These are phyloP conservation scores for Heliosperma pusillum DNA, from an alignment of 148 eudicot genomes.

Conservation along the genomic window DNA sequence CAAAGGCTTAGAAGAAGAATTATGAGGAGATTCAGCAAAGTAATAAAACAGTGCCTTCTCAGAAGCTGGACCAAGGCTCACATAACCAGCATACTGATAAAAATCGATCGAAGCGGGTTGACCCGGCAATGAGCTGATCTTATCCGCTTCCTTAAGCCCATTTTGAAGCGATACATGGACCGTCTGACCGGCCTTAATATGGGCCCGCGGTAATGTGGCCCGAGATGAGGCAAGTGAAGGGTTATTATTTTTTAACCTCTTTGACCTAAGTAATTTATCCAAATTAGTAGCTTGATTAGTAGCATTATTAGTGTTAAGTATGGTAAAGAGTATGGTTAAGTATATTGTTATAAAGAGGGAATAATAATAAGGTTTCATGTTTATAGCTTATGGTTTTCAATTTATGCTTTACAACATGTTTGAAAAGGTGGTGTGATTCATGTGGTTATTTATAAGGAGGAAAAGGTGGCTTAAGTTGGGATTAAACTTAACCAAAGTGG, in stretches of 20 bases:
- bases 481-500: too few species aligned
- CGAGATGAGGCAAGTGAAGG: conserved; percentile 28
- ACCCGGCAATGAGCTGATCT: conserved; percentile 31
- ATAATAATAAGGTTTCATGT: conserved; percentile 20
- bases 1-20: conserved; percentile 34
- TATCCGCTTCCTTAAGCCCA: conserved; percentile 39
- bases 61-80: conserved; percentile 25
- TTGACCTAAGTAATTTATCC: conserved; percentile 29
- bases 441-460: not conserved
- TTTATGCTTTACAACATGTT: not conserved
- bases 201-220: conserved; percentile 17
- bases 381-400: not conserved
- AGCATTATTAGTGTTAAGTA: conserved; percentile 20
- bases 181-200: not conserved
- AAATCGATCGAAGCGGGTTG: conserved; percentile 30
- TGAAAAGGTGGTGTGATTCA: not conserved
- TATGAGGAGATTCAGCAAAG: conserved; percentile 32
- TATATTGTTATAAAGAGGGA: not conserved
- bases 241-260: conserved; percentile 17
- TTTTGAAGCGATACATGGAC: conserved; percentile 25
- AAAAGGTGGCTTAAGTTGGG: too few species aligned
- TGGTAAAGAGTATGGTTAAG: conserved; percentile 15
- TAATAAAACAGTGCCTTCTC: conserved; percentile 32
- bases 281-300: conserved; percentile 27
- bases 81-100: conserved; percentile 36